Evolutionary conservation across 2,329 filamentous ascomycete species (phyloP).

Genomic region (Stylonectria norvegica): DNA sequence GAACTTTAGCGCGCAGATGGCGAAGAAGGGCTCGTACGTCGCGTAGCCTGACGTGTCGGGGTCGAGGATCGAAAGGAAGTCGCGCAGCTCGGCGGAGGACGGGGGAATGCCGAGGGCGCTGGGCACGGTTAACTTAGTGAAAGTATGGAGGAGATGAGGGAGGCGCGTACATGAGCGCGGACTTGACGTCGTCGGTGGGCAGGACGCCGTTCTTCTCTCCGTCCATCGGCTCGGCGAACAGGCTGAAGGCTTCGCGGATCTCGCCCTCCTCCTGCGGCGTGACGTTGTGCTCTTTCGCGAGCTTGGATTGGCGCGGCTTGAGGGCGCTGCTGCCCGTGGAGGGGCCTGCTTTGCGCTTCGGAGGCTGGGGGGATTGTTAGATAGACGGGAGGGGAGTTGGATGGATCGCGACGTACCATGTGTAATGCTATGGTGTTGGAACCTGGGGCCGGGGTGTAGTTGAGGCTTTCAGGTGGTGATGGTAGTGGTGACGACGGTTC

Average conservation of each 20-base stretch:
- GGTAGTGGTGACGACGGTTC: conserved; percentile 12
- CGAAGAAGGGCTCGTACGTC: conserved; percentile 76
- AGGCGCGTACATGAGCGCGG: conserved; percentile 65
- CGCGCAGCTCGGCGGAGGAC: conserved; percentile 62
- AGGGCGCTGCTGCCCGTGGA: conserved; percentile 26
- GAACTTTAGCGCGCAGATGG: conserved; percentile 83
- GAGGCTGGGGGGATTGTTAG: conserved; percentile 37
- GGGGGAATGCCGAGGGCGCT: conserved; percentile 81
- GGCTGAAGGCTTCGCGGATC: conserved; percentile 82
- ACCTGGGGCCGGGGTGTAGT: neutral
- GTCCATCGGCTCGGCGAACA: conserved; percentile 71
- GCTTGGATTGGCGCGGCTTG: conserved; percentile 68
- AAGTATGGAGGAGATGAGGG: neutral
- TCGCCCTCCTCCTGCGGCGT: conserved; percentile 80
- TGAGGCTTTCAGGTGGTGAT: conserved; percentile 15
- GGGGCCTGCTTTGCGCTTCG: conserved; percentile 48
- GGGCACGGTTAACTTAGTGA: neutral
- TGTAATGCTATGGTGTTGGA: neutral
- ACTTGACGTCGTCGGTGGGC: conserved; percentile 63
- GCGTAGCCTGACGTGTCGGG: conserved; percentile 76
- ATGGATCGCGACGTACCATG: conserved; percentile 4
- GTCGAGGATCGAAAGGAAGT: conserved; percentile 78
- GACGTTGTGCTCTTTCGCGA: conserved; percentile 89
- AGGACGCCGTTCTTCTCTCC: conserved; percentile 72
- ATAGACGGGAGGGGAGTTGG: neutral